These are phyloP conservation scores for Paecilomyces sp. DNA, from an alignment of 2,329 filamentous ascomycete genomes.

Conservation along the genomic window DNA sequence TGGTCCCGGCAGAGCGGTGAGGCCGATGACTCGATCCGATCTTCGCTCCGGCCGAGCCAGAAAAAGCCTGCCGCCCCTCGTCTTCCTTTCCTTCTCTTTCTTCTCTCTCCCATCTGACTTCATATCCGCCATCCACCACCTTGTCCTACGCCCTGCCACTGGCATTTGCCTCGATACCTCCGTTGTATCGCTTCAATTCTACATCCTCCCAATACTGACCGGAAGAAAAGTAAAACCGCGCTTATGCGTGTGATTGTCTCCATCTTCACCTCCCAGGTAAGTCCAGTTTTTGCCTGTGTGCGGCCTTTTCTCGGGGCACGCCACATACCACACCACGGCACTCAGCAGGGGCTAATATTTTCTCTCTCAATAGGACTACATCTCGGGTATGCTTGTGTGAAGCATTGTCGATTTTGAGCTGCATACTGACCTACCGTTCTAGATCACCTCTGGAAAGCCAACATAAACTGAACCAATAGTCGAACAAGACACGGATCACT, in stretches of 20 bases:
- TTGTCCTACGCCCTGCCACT: constrained; percentile 4
- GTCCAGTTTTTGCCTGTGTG: constrained; percentile 6
- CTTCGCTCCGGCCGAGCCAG: not conserved
- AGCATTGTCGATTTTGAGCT: constrained; percentile 3
- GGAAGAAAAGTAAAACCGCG: constrained; percentile 43
- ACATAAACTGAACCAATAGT: constrained; percentile 47
- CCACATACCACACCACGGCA: not conserved
- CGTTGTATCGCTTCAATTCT: not conserved
- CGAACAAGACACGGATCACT: constrained; percentile 11
- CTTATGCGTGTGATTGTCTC: constrained; percentile 82
- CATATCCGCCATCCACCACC: constrained; percentile 14
- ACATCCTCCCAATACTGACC: constrained; percentile 21
- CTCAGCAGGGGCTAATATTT: not conserved
- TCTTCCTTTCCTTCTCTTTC: constrained; percentile 8
- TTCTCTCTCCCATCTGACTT: constrained; percentile 13
- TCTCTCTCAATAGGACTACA: constrained; percentile 49
- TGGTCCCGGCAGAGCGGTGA: not conserved
- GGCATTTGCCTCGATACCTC: not conserved
- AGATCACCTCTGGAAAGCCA: constrained; percentile 64
- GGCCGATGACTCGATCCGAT: not conserved
- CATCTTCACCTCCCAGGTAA: constrained; percentile 80
- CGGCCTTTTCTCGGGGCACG: not conserved
- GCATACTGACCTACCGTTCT: constrained; percentile 13
- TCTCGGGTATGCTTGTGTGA: constrained; percentile 45
- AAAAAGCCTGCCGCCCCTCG: not conserved